Conservation (phyloP, 805 yeast genomes). For the Candida insectorum region DNA sequence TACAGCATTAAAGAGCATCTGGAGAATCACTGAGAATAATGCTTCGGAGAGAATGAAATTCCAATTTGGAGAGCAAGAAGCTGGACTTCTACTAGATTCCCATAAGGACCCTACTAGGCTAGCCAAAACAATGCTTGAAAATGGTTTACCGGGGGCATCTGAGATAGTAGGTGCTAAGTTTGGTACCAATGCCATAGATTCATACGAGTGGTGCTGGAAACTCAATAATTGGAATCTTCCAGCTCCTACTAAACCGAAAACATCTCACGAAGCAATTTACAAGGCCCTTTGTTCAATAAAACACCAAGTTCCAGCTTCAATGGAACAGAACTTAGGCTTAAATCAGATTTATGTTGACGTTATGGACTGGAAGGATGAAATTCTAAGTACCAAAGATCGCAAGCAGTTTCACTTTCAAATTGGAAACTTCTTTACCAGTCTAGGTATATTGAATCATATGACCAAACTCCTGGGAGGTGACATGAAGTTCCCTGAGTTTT, state of each 20-base stretch:
- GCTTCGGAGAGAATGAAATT: slow-evolving; percentile 45
- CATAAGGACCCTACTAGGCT: slow-evolving; percentile 11
- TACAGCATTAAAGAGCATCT: slow-evolving; percentile 45
- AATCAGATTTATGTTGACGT: slow-evolving; percentile 17
- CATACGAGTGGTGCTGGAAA: slow-evolving; percentile 72
- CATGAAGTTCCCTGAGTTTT: too few species aligned
- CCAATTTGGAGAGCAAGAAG: slow-evolving; percentile 56
- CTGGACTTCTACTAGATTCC: slow-evolving; percentile 20
- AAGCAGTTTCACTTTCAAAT: slow-evolving; percentile 14
- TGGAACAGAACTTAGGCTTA: too few species aligned
- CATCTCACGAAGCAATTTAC: slow-evolving; percentile 50
- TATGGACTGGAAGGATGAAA: slow-evolving; percentile 10
- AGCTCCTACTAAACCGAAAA: slow-evolving; percentile 26
- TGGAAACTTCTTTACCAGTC: slow-evolving; percentile 2
- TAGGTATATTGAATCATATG: background rate
- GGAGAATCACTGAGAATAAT: slow-evolving; percentile 17
- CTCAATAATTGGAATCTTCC: slow-evolving; percentile 77
- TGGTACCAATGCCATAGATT: slow-evolving; percentile 1
- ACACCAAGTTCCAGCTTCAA: background rate
- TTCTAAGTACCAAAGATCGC: slow-evolving; percentile 10
- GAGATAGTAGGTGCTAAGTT: slow-evolving; percentile 33
- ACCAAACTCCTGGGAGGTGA: too few species aligned
- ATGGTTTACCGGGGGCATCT: slow-evolving; percentile 61
- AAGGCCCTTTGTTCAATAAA: slow-evolving; percentile 44
- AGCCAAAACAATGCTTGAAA: slow-evolving; percentile 37